A percentile compares a stretch with the other conserved stretches of the same genome.
Conservation (phyloP, 1,284 basidiomycete genomes). For the Melampsora larici-populina region DNA sequence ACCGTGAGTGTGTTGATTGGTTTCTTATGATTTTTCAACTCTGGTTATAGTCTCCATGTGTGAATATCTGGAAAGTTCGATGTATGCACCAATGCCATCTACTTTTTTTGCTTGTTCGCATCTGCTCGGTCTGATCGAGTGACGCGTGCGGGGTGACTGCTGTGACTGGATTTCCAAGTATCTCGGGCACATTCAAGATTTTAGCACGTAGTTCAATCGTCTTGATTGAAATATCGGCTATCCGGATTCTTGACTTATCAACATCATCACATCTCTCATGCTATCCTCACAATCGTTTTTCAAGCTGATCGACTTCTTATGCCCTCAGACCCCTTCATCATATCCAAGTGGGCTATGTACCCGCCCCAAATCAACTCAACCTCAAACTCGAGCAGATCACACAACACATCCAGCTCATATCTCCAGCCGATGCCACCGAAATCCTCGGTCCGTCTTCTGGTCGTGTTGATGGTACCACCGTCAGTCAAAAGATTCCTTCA, state of each 20-base stretch:
- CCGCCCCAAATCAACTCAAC: conserved; percentile 63
- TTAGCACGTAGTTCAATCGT: no score
- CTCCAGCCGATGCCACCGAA: conserved; percentile 61
- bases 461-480: conserved; percentile 67
- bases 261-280: no score
- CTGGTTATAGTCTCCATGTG: conserved; percentile 53
- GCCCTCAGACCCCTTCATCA: conserved; percentile 64
- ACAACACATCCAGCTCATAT: conserved; percentile 64
- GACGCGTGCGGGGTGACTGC: no score
- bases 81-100: no score
- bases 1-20: conserved; percentile 9
- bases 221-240: no score
- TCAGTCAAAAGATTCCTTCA: conserved; percentile 61
- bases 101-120: no score
- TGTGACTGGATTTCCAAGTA: no score
- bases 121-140: no score
- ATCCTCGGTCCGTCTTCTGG: conserved; percentile 62
- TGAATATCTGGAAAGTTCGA: no score
- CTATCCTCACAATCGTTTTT: neutral
- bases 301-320: conserved; percentile 67
- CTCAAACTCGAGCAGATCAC: conserved; percentile 67
- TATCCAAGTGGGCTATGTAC: conserved; percentile 67
- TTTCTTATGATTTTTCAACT: conserved; percentile 55
- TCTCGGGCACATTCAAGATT: no score
- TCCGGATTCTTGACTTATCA: no score